Conservation (phyloP, 73 alveolate species). For the Diophrys appendiculata region DNA sequence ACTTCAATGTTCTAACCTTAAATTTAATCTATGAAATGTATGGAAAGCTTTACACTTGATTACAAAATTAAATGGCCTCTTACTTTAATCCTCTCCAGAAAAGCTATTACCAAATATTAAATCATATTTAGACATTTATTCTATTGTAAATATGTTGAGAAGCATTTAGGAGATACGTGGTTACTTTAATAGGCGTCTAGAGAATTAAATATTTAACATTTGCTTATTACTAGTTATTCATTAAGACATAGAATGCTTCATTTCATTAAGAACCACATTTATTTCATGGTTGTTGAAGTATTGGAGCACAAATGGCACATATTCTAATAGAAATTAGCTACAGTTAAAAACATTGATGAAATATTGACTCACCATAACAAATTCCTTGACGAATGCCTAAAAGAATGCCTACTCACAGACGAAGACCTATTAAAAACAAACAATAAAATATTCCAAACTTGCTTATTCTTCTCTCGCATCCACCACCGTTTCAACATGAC, state of each 20-base stretch:
- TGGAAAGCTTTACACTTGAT: constrained; percentile 85
- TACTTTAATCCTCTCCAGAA: constrained; percentile 82
- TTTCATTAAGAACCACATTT: constrained; percentile 89
- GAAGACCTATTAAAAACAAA: constrained; percentile 62
- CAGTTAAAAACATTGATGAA: constrained; percentile 84
- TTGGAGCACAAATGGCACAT: constrained; percentile 83
- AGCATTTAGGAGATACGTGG: constrained; percentile 86
- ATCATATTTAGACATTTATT: constrained; percentile 91
- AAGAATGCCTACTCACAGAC: constrained; percentile 84
- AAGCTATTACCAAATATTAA: constrained; percentile 84
- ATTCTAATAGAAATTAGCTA: constrained; percentile 67
- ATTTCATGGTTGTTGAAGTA: constrained; percentile 93
- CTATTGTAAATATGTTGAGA: constrained; percentile 90
- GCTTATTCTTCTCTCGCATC: constrained; percentile 72
- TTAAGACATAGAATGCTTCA: constrained; percentile 93
- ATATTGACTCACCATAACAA: constrained; percentile 80
- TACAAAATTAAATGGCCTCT: constrained; percentile 93
- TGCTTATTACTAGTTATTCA: constrained; percentile 69
- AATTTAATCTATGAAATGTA: constrained; percentile 67
- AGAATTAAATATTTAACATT: constrained; percentile 78
- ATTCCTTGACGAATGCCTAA: constrained; percentile 91
- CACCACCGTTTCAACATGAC: constrained; percentile 47
- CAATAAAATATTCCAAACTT: constrained; percentile 70
- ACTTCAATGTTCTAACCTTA: constrained; percentile 29
- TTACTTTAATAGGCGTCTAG: constrained; percentile 83